A percentile compares a stretch with the other conserved stretches of the same genome.
Conservation (phyloP, 768 basidiomycete species). For the Mycena floridula region DNA sequence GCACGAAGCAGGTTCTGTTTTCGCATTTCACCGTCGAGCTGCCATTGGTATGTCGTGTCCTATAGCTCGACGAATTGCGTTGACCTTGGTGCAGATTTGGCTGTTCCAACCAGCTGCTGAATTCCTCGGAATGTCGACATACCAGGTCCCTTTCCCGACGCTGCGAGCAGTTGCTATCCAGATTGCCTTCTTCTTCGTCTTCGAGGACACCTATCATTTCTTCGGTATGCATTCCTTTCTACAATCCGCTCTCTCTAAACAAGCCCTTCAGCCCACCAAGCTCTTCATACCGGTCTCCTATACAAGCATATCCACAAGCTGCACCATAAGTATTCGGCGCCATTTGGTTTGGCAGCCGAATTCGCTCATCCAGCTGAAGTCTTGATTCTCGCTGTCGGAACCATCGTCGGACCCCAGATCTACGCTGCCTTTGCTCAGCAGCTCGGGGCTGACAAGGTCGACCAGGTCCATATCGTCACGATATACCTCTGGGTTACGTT, state of each 20-base stretch:
- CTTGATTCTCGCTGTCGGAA: slow-evolving; percentile 89
- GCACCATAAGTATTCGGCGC: slow-evolving; percentile 96
- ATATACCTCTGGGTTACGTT: slow-evolving; percentile 93
- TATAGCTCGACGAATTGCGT: neutral
- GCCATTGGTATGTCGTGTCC: slow-evolving; percentile 51
- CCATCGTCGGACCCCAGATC: slow-evolving; percentile 81
- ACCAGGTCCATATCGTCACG: slow-evolving; percentile 82
- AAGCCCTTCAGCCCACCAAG: slow-evolving; percentile 71
- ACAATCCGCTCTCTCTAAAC: neutral
- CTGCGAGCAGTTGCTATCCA: slow-evolving; percentile 67
- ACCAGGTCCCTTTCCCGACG: slow-evolving; percentile 87
- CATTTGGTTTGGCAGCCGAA: slow-evolving; percentile 95
- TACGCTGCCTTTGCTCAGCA: slow-evolving; percentile 85
- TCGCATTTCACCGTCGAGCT: slow-evolving; percentile 95
- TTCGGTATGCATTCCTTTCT: slow-evolving; percentile 40
- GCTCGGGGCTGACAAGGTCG: slow-evolving; percentile 36
- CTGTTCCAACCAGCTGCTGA: slow-evolving; percentile 90
- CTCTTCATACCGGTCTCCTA: slow-evolving; percentile 75
- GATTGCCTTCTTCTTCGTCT: slow-evolving; percentile 84
- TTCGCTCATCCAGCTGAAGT: slow-evolving; percentile 98
- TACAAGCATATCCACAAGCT: slow-evolving; percentile 96
- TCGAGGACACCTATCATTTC: slow-evolving; percentile 96
- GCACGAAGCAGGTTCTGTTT: slow-evolving; percentile 89
- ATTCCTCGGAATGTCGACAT: slow-evolving; percentile 82
- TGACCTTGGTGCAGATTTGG: slow-evolving; percentile 55